These are phyloP conservation scores for Piper longum DNA, from an alignment of 164 flowering plant species.

Conservation along the genomic window DNA sequence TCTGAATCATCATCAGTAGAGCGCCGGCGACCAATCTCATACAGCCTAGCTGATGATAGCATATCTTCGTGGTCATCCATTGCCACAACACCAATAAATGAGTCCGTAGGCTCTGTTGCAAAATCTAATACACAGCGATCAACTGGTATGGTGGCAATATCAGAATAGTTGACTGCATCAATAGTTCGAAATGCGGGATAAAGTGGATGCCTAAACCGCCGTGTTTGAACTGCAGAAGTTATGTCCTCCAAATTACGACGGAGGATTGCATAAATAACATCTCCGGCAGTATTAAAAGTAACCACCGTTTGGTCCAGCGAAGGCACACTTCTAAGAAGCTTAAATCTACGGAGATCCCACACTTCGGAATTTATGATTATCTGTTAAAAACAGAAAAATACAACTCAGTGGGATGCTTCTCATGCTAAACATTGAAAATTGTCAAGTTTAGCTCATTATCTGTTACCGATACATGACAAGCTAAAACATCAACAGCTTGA, in stretches of 20 bases:
- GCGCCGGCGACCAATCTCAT: conserved; percentile 76
- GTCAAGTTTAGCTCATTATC: no score
- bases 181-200: conserved; percentile 79
- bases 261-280: conserved; percentile 74
- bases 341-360: conserved; percentile 83
- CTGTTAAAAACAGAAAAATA: conserved; percentile 18
- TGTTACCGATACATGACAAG: no score
- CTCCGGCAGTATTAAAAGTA: conserved; percentile 71
- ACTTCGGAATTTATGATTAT: conserved; percentile 93
- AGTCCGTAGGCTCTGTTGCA: conserved; percentile 79
- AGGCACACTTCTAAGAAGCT: conserved; percentile 76
- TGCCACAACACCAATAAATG: conserved; percentile 74
- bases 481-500: no score
- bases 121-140: conserved; percentile 91
- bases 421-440: no score
- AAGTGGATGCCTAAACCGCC: conserved; percentile 71
- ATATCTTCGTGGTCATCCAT: conserved; percentile 90
- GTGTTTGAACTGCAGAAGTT: conserved; percentile 58
- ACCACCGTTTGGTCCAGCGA: conserved; percentile 82
- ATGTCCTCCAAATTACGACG: conserved; percentile 84
- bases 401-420: no score
- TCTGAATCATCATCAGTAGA: conserved; percentile 94
- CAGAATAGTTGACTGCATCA: conserved; percentile 82
- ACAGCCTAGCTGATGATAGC: conserved; percentile 74
- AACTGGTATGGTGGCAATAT: conserved; percentile 79